phyloP scores from a whole-genome alignment of 345 rosid species.

The Hypericum perforatum region DNA sequence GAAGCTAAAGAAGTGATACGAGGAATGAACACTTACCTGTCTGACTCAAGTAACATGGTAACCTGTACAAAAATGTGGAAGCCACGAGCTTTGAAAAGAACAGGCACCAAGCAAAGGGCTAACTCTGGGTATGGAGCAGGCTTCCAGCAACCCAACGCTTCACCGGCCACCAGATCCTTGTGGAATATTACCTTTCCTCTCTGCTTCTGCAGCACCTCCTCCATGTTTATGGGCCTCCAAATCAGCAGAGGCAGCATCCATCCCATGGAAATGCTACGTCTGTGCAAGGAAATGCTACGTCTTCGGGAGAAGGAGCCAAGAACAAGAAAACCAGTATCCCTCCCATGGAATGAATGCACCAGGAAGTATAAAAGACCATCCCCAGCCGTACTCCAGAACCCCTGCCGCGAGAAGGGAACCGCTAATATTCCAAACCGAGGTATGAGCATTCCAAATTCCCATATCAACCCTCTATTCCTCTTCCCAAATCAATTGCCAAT shows the following conservation, averaged over 20 bases:
- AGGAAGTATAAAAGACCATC: conserved; percentile 83
- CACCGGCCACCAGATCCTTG: conserved; percentile 37
- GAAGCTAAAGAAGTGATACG: conserved; percentile 1
- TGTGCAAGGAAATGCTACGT: conserved; percentile 56
- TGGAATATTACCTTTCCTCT: background rate
- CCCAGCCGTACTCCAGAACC: conserved; percentile 90
- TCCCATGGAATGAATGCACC: conserved; percentile 59
- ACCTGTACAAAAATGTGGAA: conserved; percentile 84
- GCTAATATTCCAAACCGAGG: conserved; percentile 78
- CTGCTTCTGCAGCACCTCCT: conserved; percentile 10
- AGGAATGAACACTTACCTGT: conserved; percentile 36
- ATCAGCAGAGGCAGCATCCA: conserved; percentile 14
- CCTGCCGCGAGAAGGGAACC: conserved; percentile 89
- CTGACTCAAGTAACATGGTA: conserved; percentile 85
- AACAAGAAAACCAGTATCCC: conserved; percentile 70
- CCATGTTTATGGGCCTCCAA: conserved; percentile 29
- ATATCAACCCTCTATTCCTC: conserved; percentile 92
- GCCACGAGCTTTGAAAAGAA: conserved; percentile 93
- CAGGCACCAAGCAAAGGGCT: conserved; percentile 75
- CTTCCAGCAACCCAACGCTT: conserved; percentile 77
- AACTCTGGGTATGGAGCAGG: conserved; percentile 87
- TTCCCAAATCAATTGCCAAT: conserved; percentile 91
- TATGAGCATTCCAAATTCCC: conserved; percentile 98
- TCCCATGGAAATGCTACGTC: conserved; percentile 12
- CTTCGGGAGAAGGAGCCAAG: conserved; percentile 89